phyloP scores from a whole-genome alignment of 495 filamentous ascomycete genomes.

The Trichoderma parareesei region DNA sequence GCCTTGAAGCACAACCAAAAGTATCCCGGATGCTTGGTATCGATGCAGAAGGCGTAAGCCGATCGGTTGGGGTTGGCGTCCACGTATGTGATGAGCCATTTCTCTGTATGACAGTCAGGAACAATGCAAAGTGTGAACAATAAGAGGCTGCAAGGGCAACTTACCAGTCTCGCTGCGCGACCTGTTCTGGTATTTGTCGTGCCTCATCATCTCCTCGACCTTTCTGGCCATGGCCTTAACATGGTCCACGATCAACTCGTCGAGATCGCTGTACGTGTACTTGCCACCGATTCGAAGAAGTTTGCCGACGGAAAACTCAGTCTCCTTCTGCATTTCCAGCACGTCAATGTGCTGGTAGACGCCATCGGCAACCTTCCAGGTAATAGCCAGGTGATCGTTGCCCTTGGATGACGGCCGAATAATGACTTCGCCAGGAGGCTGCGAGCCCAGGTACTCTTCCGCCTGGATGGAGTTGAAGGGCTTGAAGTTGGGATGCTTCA shows the following conservation, averaged over 20 bases:
- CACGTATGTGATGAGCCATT: conserved; percentile 91
- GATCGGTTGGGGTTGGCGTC: conserved; percentile 92
- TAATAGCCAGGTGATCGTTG: conserved; percentile 87
- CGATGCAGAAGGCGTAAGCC: conserved; percentile 89
- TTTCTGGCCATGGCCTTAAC: conserved; percentile 97
- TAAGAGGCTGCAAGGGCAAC: conserved; percentile 22
- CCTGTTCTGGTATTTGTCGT: conserved; percentile 82
- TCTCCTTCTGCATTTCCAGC: conserved; percentile 91
- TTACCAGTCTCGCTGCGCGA: conserved; percentile 79
- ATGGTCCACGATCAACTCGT: conserved; percentile 94
- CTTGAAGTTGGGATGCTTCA: conserved; percentile 93
- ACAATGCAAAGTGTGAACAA: conserved; percentile 17
- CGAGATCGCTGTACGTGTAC: conserved; percentile 88
- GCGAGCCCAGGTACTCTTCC: conserved; percentile 83
- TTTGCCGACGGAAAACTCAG: conserved; percentile 84
- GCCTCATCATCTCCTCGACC: conserved; percentile 87
- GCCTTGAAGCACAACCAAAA: conserved; percentile 95
- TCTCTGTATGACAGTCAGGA: conserved; percentile 46
- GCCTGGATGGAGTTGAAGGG: conserved; percentile 90
- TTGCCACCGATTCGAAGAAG: conserved; percentile 75
- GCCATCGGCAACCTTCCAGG: conserved; percentile 95
- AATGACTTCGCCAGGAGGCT: conserved; percentile 79
- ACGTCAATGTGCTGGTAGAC: conserved; percentile 97
- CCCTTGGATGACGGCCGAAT: conserved; percentile 93
- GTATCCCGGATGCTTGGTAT: conserved; percentile 85